A percentile compares a stretch with the other conserved stretches of the same genome.
Conservation (phyloP, 331 rosid species). For the Telfairia occidentalis region DNA sequence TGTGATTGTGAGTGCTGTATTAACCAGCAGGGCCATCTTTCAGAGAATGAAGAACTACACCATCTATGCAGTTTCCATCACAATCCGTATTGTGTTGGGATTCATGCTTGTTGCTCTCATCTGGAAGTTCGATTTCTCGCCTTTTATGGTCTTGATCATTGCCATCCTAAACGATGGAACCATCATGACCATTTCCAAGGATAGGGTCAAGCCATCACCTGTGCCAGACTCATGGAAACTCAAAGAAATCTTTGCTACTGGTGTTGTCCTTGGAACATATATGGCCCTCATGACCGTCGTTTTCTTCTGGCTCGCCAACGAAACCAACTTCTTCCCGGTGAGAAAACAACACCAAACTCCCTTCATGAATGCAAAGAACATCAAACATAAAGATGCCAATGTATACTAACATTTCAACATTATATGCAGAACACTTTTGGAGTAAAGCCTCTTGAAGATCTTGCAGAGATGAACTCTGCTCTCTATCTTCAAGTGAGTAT, state of each 20-base stretch:
- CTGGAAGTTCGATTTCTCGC: slow-evolving; percentile 49
- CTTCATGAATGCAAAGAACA: background rate
- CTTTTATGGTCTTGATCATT: slow-evolving; percentile 79
- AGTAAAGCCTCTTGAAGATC: slow-evolving; percentile 25
- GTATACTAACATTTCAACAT: background rate
- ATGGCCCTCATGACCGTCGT: slow-evolving; percentile 70
- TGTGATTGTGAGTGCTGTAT: slow-evolving; percentile 74
- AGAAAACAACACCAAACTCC: slow-evolving; percentile 8
- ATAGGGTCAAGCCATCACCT: slow-evolving; percentile 90
- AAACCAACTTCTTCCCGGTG: slow-evolving; percentile 49
- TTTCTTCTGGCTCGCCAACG: slow-evolving; percentile 48
- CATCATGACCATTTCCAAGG: slow-evolving; percentile 94
- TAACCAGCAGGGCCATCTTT: slow-evolving; percentile 76
- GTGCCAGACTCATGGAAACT: slow-evolving; percentile 94
- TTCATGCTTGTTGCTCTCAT: slow-evolving; percentile 72
- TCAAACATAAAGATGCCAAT: background rate
- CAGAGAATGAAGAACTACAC: slow-evolving; percentile 30
- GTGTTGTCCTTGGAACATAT: slow-evolving; percentile 77
- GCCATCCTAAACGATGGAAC: slow-evolving; percentile 91
- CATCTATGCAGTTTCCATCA: slow-evolving; percentile 86
- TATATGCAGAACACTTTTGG: slow-evolving; percentile 38
- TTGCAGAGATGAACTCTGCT: slow-evolving; percentile 56
- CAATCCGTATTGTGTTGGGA: slow-evolving; percentile 81
- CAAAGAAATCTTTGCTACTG: slow-evolving; percentile 78
- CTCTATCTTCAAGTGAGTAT: slow-evolving; percentile 93